These are phyloP conservation scores for Claviceps paspali DNA, from an alignment of 2,329 filamentous ascomycete species.

Conservation along the genomic window DNA sequence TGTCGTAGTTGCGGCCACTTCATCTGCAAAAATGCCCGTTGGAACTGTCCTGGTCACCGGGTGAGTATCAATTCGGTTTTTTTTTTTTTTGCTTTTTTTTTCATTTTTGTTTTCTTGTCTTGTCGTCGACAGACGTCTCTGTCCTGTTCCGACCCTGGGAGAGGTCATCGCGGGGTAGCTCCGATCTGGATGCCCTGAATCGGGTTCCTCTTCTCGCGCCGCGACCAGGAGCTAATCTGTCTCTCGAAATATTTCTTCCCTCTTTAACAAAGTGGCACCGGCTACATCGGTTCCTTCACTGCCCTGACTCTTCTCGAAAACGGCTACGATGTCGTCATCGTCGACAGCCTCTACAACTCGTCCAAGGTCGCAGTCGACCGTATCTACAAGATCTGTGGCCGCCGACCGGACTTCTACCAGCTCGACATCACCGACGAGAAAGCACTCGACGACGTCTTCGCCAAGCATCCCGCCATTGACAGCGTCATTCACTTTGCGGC, in stretches of 20 bases:
- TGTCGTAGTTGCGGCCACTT: not conserved
- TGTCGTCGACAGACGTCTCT: no score
- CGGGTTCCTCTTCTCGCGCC: no score
- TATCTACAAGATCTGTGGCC: slow-evolving; percentile 85
- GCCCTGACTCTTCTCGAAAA: slow-evolving; percentile 80
- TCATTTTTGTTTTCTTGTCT: no score
- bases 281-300: slow-evolving; percentile 98
- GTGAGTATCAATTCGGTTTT: slow-evolving; percentile 34
- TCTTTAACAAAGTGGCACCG: slow-evolving; percentile 51
- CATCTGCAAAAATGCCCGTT: slow-evolving; percentile 45
- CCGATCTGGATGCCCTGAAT: no score
- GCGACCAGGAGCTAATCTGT: slow-evolving; percentile 8
- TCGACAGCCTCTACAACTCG: slow-evolving; percentile 96
- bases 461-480: slow-evolving; percentile 82
- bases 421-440: slow-evolving; percentile 77
- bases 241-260: slow-evolving; percentile 6
- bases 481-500: slow-evolving; percentile 98
- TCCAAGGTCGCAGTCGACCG: slow-evolving; percentile 82
- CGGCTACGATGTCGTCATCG: slow-evolving; percentile 90
- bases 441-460: slow-evolving; percentile 73
- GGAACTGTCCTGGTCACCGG: slow-evolving; percentile 86
- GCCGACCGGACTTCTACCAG: slow-evolving; percentile 72
- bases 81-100: no score
- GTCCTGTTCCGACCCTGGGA: no score
- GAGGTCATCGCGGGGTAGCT: not conserved